phyloP scores from a whole-genome alignment of 345 rosid species.

The Sapria himalayana region DNA sequence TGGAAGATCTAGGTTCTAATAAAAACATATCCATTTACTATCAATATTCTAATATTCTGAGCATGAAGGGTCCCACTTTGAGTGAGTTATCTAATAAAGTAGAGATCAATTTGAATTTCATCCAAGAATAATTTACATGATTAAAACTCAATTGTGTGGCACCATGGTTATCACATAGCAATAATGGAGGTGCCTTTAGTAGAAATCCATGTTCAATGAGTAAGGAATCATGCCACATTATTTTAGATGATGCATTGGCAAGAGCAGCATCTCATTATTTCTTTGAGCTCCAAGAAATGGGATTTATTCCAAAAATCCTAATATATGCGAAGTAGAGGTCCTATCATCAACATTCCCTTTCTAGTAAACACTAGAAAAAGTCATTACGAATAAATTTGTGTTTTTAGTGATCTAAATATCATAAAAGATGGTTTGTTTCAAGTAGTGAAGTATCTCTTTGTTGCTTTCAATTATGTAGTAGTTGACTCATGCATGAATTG shows the following conservation, averaged over 20 bases:
- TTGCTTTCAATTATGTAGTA: not conserved
- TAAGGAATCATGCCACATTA: no score
- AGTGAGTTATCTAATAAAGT: no score
- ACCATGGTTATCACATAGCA: no score
- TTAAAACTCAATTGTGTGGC: no score
- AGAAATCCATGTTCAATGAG: no score
- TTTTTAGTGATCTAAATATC: not conserved
- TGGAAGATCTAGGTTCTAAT: no score
- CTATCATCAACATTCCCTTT: not conserved
- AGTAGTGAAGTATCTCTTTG: not conserved
- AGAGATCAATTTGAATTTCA: no score
- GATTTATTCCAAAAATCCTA: not conserved
- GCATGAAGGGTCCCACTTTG: no score
- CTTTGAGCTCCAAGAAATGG: not conserved
- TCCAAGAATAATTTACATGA: no score
- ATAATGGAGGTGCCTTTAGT: no score
- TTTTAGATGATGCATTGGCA: not conserved
- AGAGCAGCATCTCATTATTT: not conserved
- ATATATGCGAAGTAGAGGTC: not conserved
- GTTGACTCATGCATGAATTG: not conserved
- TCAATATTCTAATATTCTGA: no score
- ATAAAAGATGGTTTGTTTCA: not conserved
- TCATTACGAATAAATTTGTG: not conserved
- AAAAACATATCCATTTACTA: no score
- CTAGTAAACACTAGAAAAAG: not conserved